Base-by-base conservation (phyloP, 768 basidiomycete species). In the Brasilioporus rufonigricans region DNA sequence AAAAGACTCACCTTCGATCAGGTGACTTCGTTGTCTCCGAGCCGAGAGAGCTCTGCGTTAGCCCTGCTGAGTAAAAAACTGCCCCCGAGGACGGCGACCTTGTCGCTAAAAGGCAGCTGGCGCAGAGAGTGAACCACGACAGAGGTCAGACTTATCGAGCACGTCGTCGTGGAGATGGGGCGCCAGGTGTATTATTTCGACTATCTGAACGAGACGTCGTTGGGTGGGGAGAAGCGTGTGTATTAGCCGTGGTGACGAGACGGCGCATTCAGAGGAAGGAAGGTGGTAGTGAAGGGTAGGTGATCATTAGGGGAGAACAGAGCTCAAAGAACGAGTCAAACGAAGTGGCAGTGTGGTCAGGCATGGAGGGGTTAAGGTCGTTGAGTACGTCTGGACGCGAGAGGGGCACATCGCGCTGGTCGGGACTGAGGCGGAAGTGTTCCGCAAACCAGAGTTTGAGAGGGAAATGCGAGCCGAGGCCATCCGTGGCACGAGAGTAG, bases 171-270 rank as follows among this genome's bases (percentile, higher is more conserved):
- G 96, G 18, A 99, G 76, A 10, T 93, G 79, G 4, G 90, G 93
- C 24, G 97, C 95, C 58, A 98, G 89, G 68, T 98, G 93, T 45
- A 99, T 91, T 93, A 98, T 97, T 70, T 99, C 97, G 49, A 93
- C 86, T 41, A 99, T 95, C 65, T 96, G 93, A 5, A 95, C 96
- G 33, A 99, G 83, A 29, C 96, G 87, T 29, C 88, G 74, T 72
- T 99, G 97, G 1, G 93, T 87, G 16, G 96, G 93, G 7, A 99
- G 82, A 5, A 72, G 60, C 0, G 71, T 63, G 19, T 71, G 70
- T 4, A 65, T 63, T 9, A 71, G 27, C 64, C 71, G 53, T 74
- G 75, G 31, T 71, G 75, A 16, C 59, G 63, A 32, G 56, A 57
- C 39, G 63, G 60, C 40, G 6, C 66, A 48, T 2, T 54, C 57